These are phyloP conservation scores for Phytopythium delawarense DNA, from an alignment of 352 stramenopile species.

Conservation along the genomic window DNA sequence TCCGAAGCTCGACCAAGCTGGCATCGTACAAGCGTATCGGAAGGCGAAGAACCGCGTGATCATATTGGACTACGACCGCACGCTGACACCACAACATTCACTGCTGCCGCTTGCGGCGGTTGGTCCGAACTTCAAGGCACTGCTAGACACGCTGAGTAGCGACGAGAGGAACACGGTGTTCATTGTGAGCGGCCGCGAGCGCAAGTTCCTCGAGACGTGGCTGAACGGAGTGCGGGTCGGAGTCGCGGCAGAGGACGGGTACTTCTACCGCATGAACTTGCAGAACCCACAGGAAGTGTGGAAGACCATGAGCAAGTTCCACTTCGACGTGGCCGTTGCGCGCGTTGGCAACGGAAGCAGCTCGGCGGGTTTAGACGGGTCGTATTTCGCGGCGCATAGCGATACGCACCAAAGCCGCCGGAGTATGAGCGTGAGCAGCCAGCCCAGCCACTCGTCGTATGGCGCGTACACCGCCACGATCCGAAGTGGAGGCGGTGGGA, in stretches of 20 bases:
- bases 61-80: constrained; percentile 88
- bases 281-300: constrained; percentile 62
- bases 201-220: constrained; percentile 90
- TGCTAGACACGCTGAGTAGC: constrained; percentile 63
- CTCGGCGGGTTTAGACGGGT: constrained; percentile 23
- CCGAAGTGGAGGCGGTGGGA: constrained; percentile 12
- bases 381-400: constrained; percentile 26
- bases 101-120: constrained; percentile 77
- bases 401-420: constrained; percentile 28
- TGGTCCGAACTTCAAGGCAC: constrained; percentile 67
- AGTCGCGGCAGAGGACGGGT: constrained; percentile 71
- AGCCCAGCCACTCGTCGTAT: constrained; percentile 34
- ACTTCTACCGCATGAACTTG: constrained; percentile 81
- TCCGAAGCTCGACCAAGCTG: constrained; percentile 52
- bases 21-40: constrained; percentile 63
- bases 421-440: constrained; percentile 43
- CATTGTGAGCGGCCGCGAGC: constrained; percentile 70
- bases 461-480: constrained; percentile 15
- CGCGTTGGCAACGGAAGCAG: constrained; percentile 23
- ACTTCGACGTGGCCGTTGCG: constrained; percentile 52
- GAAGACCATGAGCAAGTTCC: constrained; percentile 86
- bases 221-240: constrained; percentile 67
- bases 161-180: constrained; percentile 76
- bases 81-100: constrained; percentile 71
- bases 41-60: constrained; percentile 77